Evolutionary conservation across 768 basidiomycete genomes (phyloP), one percentile per base, ranked within the genome.

Genomic region (Mycena kentingensis): DNA sequence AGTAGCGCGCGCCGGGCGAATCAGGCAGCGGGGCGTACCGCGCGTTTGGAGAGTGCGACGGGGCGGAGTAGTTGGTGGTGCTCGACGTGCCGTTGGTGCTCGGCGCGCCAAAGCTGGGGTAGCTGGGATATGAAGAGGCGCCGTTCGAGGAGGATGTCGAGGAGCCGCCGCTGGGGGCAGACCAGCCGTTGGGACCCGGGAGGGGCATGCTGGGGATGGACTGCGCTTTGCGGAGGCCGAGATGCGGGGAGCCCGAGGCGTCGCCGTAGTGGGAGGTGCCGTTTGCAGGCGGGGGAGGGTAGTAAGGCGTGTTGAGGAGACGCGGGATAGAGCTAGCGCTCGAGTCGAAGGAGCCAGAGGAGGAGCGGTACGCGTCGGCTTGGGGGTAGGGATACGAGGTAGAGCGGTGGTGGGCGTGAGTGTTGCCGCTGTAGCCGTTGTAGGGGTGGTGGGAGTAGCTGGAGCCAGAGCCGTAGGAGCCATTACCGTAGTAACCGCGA

Each of bases 231-330:
- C 41, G 41, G 22, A 42, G 41, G 21, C 41, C 41, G 25, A 42
- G 41, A 25, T 42, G 41, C 5, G 41, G 41, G 11, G 41, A 42
- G 21, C 22, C 25, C 10, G 24, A 22, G 13, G 41, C 22, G 41
- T 42, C 41, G 25, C 18, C 19, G 41, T 24, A n/a, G 41, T 42
- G 19, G 7, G 41, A 42, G 25, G 6, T 24, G 6, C 22, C 5
- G 41, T 27, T 42, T 19, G 19, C 29, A 37, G 49, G 46, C 60
- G 63, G 51, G 64, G 59, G 21, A 52, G 63, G 58, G 62, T 54
- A 42, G n/a, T 42, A 42, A 6, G 41, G 41, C 41, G 41, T 25
- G 41, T n/a, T 42, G 22, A 42, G 41, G 41, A 42, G 41, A 6
- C 41, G 41, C 7, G 41, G 41, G 41, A 42, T 38, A 7, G 37